Conservation (phyloP, 2,329 filamentous ascomycete genomes). For the Gnomoniopsis smithogilvyi region DNA sequence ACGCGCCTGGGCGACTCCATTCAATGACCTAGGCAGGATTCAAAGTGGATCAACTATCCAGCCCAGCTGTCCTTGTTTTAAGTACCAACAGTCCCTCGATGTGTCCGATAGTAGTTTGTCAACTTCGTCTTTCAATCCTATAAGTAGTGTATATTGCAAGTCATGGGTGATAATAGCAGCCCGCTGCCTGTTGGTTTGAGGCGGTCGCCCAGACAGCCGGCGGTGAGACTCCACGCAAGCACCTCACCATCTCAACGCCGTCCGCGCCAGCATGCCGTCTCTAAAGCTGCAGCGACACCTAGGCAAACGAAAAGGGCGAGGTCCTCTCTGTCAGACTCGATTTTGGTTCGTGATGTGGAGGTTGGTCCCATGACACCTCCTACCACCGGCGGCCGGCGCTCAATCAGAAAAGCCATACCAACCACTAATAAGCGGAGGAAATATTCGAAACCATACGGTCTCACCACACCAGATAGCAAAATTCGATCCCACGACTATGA, state of each 20-base stretch:
- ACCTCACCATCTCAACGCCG: background rate
- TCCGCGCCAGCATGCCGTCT: background rate
- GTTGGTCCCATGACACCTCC: background rate
- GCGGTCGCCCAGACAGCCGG: constrained; percentile 3
- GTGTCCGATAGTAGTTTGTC: background rate
- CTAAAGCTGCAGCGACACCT: background rate
- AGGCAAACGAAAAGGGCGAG: constrained; percentile 9
- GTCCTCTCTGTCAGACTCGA: background rate
- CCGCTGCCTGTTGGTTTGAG: constrained; percentile 7
- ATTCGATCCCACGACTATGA: background rate
- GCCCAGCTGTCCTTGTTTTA: background rate
- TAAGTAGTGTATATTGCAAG: background rate
- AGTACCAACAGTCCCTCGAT: background rate
- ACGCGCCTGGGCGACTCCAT: constrained; percentile 4
- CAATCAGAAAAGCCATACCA: background rate
- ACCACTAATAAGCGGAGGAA: background rate
- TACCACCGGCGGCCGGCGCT: background rate
- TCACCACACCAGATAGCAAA: background rate
- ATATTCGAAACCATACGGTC: background rate
- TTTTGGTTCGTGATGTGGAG: background rate
- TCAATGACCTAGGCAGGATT: background rate
- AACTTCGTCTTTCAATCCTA: background rate
- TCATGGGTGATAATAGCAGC: background rate
- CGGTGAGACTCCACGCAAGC: background rate
- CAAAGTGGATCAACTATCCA: background rate